A percentile compares a stretch with the other conserved stretches of the same genome.
Evolutionary conservation across 768 basidiomycete genomes (phyloP).

Genomic region (Daedaleopsis nitida): DNA sequence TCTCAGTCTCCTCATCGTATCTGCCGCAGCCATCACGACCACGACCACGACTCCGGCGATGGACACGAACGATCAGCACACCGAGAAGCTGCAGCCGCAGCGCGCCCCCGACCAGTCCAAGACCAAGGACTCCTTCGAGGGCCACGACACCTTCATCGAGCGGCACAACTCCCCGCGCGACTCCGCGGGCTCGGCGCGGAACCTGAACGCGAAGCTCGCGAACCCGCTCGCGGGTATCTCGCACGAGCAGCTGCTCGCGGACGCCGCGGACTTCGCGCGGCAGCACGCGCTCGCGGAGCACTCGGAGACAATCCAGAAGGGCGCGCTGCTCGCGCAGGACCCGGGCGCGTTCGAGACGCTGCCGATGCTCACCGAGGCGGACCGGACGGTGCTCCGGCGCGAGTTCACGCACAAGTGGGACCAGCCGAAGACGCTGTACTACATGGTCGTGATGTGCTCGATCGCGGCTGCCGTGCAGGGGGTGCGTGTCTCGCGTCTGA

Average conservation of each 20-base stretch:
- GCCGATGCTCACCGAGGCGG: conserved; percentile 42
- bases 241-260: conserved; percentile 53
- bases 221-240: conserved; percentile 64
- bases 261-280: conserved; percentile 60
- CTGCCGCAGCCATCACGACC: too few relatives aligned
- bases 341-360: conserved; percentile 46
- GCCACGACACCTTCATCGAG: conserved; percentile 23
- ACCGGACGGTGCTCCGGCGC: conserved; percentile 39
- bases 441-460: conserved; percentile 56
- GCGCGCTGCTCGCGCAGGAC: conserved; percentile 75
- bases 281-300: conserved; percentile 37
- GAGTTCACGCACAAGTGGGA: conserved; percentile 50
- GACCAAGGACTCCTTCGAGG: conserved; percentile 6
- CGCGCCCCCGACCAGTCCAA: neutral
- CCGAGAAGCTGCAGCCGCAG: conserved; percentile 1
- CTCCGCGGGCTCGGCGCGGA: neutral
- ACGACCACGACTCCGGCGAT: too few relatives aligned
- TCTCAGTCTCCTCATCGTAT: too few relatives aligned
- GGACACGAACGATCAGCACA: neutral
- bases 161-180: conserved; percentile 8
- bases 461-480: conserved; percentile 79
- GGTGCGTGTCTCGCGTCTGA: conserved; percentile 25
- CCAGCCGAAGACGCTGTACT: conserved; percentile 48
- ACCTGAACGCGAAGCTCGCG: conserved; percentile 47
- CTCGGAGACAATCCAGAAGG: conserved; percentile 55